A percentile compares a stretch with the other conserved stretches of the same genome.
These are phyloP conservation scores for Pseudogymnoascus verrucosus DNA, from an alignment of 2,329 filamentous ascomycete species.

Conservation along the genomic window DNA sequence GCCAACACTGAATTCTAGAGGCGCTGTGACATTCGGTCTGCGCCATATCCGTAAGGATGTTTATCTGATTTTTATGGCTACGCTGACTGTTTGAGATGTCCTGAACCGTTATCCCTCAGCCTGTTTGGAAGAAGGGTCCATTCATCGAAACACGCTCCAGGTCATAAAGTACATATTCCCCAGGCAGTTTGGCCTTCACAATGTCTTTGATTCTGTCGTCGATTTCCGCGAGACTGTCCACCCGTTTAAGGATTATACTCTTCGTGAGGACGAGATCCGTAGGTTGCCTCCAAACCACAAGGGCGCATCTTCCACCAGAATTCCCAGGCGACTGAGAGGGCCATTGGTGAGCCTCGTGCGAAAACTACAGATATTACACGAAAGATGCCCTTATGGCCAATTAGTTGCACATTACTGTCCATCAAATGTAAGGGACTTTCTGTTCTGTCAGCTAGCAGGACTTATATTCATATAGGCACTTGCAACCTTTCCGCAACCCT, in stretches of 20 bases:
- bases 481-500: background rate
- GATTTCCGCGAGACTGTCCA: constrained; percentile 60
- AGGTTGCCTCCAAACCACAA: constrained; percentile 14
- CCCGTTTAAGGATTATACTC: constrained; percentile 73
- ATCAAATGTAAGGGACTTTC: constrained; percentile 29
- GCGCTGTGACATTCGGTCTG: constrained; percentile 64
- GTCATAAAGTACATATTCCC: constrained; percentile 93
- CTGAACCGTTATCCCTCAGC: constrained; percentile 57
- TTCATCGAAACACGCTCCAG: constrained; percentile 52
- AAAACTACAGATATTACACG: constrained; percentile 62
- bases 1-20: constrained; percentile 60
- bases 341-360: constrained; percentile 49
- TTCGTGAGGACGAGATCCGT: constrained; percentile 74
- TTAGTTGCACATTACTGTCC: constrained; percentile 79
- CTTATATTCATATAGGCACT: background rate
- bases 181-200: constrained; percentile 80
- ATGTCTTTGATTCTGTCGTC: constrained; percentile 72
- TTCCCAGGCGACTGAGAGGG: constrained; percentile 65
- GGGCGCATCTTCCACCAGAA: constrained; percentile 22
- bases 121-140: constrained; percentile 17
- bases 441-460: background rate
- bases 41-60: constrained; percentile 69
- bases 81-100: constrained; percentile 51
- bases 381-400: constrained; percentile 69
- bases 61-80: constrained; percentile 13